These are phyloP conservation scores for Pulveroboletus sp. DNA, from an alignment of 768 basidiomycete species.

Conservation along the genomic window DNA sequence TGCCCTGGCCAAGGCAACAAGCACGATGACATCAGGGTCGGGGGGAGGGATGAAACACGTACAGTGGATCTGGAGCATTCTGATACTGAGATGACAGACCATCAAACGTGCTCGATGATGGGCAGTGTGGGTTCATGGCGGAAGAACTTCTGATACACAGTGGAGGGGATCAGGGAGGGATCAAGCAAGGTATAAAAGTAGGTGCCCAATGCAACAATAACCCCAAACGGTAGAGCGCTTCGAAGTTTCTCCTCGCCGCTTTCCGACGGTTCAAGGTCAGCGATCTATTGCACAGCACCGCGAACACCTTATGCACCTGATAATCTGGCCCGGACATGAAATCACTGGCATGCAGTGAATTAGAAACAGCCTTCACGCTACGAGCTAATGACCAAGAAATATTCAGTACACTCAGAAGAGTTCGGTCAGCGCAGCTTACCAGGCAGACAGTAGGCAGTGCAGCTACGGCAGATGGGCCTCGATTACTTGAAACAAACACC, in stretches of 20 bases:
- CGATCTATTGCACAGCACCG: slow-evolving; percentile 1
- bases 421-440: background rate
- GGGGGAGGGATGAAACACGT: background rate
- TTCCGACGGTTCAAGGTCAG: slow-evolving; percentile 5
- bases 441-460: background rate
- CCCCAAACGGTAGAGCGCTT: background rate
- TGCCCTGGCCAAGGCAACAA: background rate
- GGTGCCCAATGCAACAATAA: background rate
- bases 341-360: background rate
- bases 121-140: background rate
- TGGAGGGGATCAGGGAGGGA: background rate
- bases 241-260: background rate
- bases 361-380: background rate
- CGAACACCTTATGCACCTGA: background rate
- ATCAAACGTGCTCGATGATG: background rate
- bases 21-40: background rate
- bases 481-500: background rate
- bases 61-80: slow-evolving; percentile 9
- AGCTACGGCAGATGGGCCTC: background rate
- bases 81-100: background rate
- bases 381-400: background rate
- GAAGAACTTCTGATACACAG: no score
- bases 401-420: background rate
- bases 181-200: slow-evolving; percentile 4
- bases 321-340: background rate